These are phyloP conservation scores for Eucalyptus microcorys DNA, from an alignment of 345 rosid species.

Conservation along the genomic window DNA sequence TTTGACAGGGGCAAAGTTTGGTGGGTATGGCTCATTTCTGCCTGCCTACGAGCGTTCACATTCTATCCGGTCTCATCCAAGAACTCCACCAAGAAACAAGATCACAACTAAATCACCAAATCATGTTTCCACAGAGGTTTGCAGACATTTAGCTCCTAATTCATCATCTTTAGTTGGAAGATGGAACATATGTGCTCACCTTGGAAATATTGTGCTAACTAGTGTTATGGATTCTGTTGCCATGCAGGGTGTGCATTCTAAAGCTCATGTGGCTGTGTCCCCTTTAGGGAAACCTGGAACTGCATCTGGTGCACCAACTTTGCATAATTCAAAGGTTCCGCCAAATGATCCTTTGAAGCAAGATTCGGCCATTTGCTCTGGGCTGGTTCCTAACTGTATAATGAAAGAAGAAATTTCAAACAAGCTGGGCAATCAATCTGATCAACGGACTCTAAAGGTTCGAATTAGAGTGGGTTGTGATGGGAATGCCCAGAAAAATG, in stretches of 20 bases:
- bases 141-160: background rate
- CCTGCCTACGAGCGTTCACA: constrained; percentile 23
- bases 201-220: background rate
- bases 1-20: constrained; percentile 45
- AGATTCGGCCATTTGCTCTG: constrained; percentile 5
- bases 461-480: constrained; percentile 52
- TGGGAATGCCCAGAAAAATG: constrained; percentile 16
- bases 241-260: constrained; percentile 29
- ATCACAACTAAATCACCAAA: constrained; percentile 10
- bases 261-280: constrained; percentile 14
- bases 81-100: constrained; percentile 14
- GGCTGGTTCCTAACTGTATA: constrained; percentile 6
- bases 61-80: constrained; percentile 11
- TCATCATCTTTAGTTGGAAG: background rate
- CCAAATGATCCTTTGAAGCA: constrained; percentile 13
- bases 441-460: constrained; percentile 32
- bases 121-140: constrained; percentile 31
- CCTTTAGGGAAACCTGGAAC: constrained; percentile 2
- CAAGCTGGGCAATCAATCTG: constrained; percentile 10
- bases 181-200: background rate
- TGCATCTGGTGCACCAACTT: background rate
- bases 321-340: background rate
- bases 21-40: constrained; percentile 71
- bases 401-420: constrained; percentile 13
- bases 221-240: background rate